Evolutionary conservation across 805 yeast species (phyloP), one percentile per base, ranked within the genome.

Genomic region (Cyberlindnera nakhonratchasimensis): DNA sequence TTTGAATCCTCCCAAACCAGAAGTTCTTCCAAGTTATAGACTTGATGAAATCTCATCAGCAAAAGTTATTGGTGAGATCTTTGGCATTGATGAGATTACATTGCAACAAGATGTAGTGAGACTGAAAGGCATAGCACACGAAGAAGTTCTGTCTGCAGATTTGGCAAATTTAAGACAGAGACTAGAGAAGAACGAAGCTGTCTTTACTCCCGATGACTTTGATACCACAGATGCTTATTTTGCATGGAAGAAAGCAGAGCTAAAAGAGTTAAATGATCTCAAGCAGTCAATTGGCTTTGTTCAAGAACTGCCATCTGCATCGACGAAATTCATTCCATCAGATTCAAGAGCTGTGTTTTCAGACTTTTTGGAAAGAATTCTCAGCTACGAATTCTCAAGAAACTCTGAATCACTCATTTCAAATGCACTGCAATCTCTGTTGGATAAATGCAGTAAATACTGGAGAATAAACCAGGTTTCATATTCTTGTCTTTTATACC

Each of bases 401-500:
- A 29, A 39, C 16, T 37, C 51, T 11, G 52, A 42, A 10, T 16
- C 45, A 2, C 35, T 66, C 16, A 48, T 73, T n/a, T 63, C 79
- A 1, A 75, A 74, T 45, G 57, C 67, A 14, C 65, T 76, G 0
- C 57, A 62, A 7, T 68, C 66, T 34, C 57, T 82, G 11, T 52
- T 82, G 3, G 59, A 55, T 1, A 58, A 67, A 13, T 74, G 77
- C 40, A 64, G 77, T 6, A 68, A 65, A 30, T 66, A 75, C 40
- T 85, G 93, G 93, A 64, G 84, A 43, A 58, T 82, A 5, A 73
- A 71, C 45, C 59, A 58, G 6, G 64, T 78, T 0, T 67, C 86
- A 0, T 62, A 74, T 37, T 74, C 79, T 0, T 67, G 74, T 0
- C 51, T 76, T 7, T 45, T 80, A 6, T 76, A 71, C 41, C 71